Conservation (phyloP, 2,329 filamentous ascomycete species). For the Cladosporium colombiae region DNA sequence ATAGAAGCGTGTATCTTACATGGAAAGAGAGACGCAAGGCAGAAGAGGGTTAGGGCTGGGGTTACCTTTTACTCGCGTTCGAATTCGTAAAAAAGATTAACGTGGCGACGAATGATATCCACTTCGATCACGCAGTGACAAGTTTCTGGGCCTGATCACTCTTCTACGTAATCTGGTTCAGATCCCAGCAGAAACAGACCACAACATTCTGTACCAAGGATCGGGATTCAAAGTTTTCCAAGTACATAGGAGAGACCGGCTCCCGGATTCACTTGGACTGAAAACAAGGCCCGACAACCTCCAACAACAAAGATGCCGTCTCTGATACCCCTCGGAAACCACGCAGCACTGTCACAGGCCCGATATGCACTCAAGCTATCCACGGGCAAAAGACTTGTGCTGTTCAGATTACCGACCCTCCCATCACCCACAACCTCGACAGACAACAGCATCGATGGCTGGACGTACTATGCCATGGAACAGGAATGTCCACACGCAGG, state of each 20-base stretch:
- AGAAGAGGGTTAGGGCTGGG: background rate
- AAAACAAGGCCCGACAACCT: background rate
- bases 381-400: conserved; percentile 21
- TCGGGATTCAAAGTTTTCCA: background rate
- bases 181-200: background rate
- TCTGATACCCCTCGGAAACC: conserved; percentile 10
- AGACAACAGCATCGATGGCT: conserved; percentile 20
- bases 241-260: background rate
- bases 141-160: background rate
- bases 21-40: background rate
- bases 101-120: background rate
- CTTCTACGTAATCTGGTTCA: background rate
- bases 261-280: background rate
- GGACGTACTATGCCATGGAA: conserved; percentile 25
- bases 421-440: background rate
- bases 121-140: background rate
- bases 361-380: conserved; percentile 21
- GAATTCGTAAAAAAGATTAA: background rate
- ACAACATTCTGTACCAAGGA: background rate
- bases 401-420: conserved; percentile 22
- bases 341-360: conserved; percentile 14
- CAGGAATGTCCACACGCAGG: conserved; percentile 23
- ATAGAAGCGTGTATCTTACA: background rate
- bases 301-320: conserved; percentile 2
- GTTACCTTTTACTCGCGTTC: background rate